A percentile compares a stretch with the other conserved stretches of the same genome.
Conservation (phyloP, 345 rosid genomes). For the Eucalyptus albens region DNA sequence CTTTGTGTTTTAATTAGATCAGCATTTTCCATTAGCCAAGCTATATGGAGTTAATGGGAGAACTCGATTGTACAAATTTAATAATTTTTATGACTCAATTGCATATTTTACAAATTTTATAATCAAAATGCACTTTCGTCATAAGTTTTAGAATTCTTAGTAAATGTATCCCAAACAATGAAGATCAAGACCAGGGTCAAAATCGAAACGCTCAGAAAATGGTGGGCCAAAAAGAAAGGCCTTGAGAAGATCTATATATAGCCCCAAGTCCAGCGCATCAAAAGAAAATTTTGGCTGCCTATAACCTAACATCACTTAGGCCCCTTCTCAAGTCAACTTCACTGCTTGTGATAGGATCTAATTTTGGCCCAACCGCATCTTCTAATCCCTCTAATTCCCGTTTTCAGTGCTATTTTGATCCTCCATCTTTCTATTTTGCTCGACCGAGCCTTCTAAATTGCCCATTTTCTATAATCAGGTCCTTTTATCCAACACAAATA, state of each 20-base stretch:
- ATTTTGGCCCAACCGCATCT: not conserved
- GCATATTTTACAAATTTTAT: no score
- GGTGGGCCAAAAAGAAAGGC: no score
- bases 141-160: no score
- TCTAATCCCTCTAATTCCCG: not conserved
- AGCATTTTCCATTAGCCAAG: no score
- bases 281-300: not conserved
- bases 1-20: no score
- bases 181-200: no score
- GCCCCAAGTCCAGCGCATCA: not conserved
- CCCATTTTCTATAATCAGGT: not conserved
- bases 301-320: not conserved
- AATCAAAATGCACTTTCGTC: no score
- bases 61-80: no score
- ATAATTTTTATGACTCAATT: accelerated
- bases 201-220: no score
- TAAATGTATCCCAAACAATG: no score
- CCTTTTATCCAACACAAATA: not conserved
- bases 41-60: accelerated
- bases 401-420: not conserved
- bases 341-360: not conserved
- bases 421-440: not conserved
- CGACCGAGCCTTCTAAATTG: not conserved
- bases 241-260: not conserved
- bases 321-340: not conserved